Evolutionary conservation across 345 rosid genomes (phyloP).

Genomic region (Aegle marmelos): DNA sequence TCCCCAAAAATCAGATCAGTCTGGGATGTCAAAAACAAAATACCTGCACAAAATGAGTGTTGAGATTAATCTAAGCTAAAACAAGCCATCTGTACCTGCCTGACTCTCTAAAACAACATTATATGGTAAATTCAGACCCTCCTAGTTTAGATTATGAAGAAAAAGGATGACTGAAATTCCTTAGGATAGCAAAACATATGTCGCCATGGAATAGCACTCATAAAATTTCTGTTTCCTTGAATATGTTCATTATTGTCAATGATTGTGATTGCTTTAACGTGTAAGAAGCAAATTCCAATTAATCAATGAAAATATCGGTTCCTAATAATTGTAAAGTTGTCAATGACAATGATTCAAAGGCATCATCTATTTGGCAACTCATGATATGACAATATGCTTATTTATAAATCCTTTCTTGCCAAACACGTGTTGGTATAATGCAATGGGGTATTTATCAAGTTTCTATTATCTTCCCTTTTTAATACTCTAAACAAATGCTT

Average conservation of each 20-base stretch:
- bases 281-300: not conserved
- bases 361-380: not conserved
- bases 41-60: not conserved
- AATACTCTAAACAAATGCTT: slow-evolving; percentile 31
- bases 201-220: not conserved
- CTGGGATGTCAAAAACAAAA: not conserved
- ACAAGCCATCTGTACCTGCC: not conserved
- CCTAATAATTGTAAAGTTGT: not conserved
- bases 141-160: not conserved
- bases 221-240: not conserved
- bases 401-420: not conserved
- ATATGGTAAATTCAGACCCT: not conserved
- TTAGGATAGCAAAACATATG: not conserved
- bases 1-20: not conserved
- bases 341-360: not conserved
- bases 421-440: not conserved
- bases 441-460: not conserved
- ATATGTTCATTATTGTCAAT: not conserved
- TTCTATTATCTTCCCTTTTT: not conserved
- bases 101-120: not conserved
- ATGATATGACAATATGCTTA: not conserved
- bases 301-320: not conserved
- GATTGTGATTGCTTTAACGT: not conserved
- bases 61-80: not conserved
- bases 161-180: not conserved